Evolutionary conservation across 2,329 filamentous ascomycete species (phyloP), one percentile per base, ranked within the genome.

Genomic region (Fusarium mangiferae): DNA sequence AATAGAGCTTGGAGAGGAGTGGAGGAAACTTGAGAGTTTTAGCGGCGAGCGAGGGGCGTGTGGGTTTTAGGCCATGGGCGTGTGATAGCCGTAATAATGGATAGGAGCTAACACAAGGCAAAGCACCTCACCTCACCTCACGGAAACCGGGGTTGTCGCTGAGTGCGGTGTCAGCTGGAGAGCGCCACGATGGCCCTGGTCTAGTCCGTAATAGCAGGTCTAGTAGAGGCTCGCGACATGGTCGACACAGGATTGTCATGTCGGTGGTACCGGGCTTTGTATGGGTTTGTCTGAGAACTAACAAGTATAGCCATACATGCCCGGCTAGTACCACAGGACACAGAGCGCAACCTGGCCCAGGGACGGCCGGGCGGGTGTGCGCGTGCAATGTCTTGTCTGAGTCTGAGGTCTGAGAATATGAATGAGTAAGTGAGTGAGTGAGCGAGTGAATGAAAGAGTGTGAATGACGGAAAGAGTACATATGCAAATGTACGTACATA

Each of bases 141-240:
- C 63, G 65, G 48, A 72, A 74, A 64, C 71, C 57, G 46, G 71
- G 71, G 70, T 74, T 30, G 62, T 73, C 71, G 62, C 66, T 73
- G 68, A 59, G 69, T 72, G 67, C 59, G 66, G 74, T 77, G 76
- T 78, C 77, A 78, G 77, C 77, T 78, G 76, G 75, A 76, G 61
- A 62, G 73, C 77, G 77, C 77, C 77, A 78, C 77, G 70, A 74
- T 64, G 65, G 72, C 76, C 77, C 75, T 76, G 68, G 76, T 70
- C 73, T 74, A 76, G 67, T 70, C 51, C 46, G 26, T 52, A 54
- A 33, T 45, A 45, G 74, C 59, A 73, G 63, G 67, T 72, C 62
- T 64, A 75, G 59, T 39, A 74, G 60, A 72, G 63, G 71, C 72
- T 68, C 52, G 63, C 68, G 63, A 68, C 72, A 68, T 74, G 54